Conservation (phyloP, 768 basidiomycete genomes). For the Lactarius pseudohatsudake region DNA sequence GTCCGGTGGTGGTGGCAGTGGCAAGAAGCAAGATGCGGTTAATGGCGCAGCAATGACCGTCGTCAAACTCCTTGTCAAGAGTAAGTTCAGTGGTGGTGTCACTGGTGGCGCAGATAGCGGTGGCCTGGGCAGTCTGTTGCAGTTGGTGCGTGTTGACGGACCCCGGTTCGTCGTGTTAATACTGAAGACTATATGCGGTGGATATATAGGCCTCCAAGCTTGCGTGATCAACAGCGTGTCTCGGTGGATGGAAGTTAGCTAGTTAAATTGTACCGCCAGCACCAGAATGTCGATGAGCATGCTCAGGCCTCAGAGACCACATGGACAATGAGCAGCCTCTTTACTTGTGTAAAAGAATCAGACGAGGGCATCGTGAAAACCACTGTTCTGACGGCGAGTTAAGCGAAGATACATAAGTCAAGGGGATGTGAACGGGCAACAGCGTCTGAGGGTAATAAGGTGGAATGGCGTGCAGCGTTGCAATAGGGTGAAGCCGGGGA, state of each 20-base stretch:
- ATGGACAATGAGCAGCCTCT: not conserved
- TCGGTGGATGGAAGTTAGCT: not conserved
- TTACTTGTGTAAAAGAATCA: not conserved
- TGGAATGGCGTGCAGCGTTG: too few species aligned
- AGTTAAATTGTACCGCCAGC: not conserved
- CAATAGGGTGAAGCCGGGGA: too few species aligned
- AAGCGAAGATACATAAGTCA: too few species aligned
- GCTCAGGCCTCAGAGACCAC: not conserved
- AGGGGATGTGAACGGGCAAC: too few species aligned
- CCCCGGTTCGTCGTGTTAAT: constrained; percentile 28
- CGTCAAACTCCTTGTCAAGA: constrained; percentile 78
- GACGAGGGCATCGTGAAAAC: too few species aligned
- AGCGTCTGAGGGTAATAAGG: too few species aligned
- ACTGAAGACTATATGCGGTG: constrained; percentile 5
- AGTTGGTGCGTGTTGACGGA: constrained; percentile 28
- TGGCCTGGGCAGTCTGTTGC: constrained; percentile 59
- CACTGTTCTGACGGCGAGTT: too few species aligned
- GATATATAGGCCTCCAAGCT: constrained; percentile 23
- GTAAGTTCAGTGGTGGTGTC: constrained; percentile 51
- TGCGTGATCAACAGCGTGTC: not conserved
- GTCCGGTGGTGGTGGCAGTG: constrained; percentile 59
- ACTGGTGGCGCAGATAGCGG: constrained; percentile 68
- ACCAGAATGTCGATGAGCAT: not conserved
- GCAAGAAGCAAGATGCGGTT: constrained; percentile 80
- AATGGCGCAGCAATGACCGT: constrained; percentile 84